Evolutionary conservation across 73 alveolate species (phyloP).

Genomic region (Paramecium sonneborni): DNA sequence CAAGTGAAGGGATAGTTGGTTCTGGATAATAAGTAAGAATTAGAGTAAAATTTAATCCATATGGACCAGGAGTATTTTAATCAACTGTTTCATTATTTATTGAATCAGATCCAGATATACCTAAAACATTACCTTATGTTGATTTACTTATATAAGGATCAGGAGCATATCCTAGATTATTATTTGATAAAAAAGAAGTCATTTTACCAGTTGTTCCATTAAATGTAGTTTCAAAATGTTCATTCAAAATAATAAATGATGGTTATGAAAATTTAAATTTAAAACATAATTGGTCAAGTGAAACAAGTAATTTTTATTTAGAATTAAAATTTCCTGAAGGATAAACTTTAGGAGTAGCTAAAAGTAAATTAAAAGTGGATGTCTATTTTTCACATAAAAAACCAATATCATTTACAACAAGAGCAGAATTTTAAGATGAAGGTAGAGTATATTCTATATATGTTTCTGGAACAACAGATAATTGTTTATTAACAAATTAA

Average conservation of each 20-base stretch:
- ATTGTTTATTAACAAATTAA: constrained; percentile 89
- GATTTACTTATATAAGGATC: constrained; percentile 93
- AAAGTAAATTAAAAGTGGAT: constrained; percentile 88
- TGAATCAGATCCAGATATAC: constrained; percentile 78
- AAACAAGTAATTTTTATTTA: constrained; percentile 81
- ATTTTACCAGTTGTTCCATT: constrained; percentile 96
- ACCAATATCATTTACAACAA: constrained; percentile 96
- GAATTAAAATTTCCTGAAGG: constrained; percentile 91
- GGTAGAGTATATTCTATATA: constrained; percentile 94
- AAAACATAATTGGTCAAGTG: constrained; percentile 86
- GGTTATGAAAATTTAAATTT: constrained; percentile 97
- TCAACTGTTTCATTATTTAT: constrained; percentile 84
- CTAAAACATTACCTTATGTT: constrained; percentile 77
- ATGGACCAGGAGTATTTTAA: constrained; percentile 91
- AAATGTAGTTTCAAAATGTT: constrained; percentile 88
- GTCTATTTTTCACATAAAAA: constrained; percentile 87
- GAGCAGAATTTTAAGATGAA: constrained; percentile 94
- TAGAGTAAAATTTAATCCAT: constrained; percentile 94
- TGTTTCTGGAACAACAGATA: constrained; percentile 97
- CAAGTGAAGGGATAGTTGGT: constrained; percentile 87
- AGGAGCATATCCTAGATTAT: constrained; percentile 96
- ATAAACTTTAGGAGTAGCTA: constrained; percentile 83
- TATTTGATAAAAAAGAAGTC: constrained; percentile 95
- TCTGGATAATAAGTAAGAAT: constrained; percentile 89
- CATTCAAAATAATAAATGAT: constrained; percentile 91